These are phyloP conservation scores for Phlebopus sp. DNA, from an alignment of 1,284 basidiomycete species.

Conservation along the genomic window DNA sequence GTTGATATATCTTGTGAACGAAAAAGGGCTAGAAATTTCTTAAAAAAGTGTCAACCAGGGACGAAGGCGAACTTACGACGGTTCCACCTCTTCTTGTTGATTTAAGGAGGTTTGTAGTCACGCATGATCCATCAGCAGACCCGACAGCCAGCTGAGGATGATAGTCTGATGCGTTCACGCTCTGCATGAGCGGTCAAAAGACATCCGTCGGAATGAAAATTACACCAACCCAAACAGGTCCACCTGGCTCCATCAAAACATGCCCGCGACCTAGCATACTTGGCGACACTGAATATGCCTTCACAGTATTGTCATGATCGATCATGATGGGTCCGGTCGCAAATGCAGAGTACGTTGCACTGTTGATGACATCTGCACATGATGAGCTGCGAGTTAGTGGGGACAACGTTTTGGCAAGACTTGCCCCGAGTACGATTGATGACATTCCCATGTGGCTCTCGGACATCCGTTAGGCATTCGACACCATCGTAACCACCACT, in stretches of 20 bases:
- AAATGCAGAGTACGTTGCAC: conserved; percentile 63
- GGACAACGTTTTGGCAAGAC: conserved; percentile 6
- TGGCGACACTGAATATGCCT: conserved; percentile 67
- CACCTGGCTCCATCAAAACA: conserved; percentile 65
- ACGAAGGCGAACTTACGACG: conserved; percentile 46
- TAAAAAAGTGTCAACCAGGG: not conserved
- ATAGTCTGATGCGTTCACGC: conserved; percentile 73
- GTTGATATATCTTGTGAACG: conserved; percentile 75
- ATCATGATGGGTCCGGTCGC: conserved; percentile 66
- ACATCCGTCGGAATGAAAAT: not conserved
- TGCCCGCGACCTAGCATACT: conserved; percentile 74
- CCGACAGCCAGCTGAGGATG: conserved; percentile 83
- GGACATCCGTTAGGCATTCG: conserved; percentile 69
- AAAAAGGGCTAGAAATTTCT: conserved; percentile 60
- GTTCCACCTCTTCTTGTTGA: conserved; percentile 65
- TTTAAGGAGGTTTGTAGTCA: conserved; percentile 68
- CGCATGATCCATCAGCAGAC: conserved; percentile 77
- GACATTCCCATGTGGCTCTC: conserved; percentile 59
- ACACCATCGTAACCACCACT: conserved; percentile 79
- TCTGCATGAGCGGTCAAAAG: conserved; percentile 41
- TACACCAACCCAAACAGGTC: conserved; percentile 71
- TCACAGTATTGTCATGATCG: conserved; percentile 76
- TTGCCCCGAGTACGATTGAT: conserved; percentile 75
- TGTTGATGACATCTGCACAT: conserved; percentile 62
- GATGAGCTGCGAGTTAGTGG: not conserved